Percentiles rank a stretch among this genome's conserved stretches.
These are phyloP conservation scores for Ogataea paraovalis DNA, from an alignment of 805 yeast genomes.

Conservation along the genomic window DNA sequence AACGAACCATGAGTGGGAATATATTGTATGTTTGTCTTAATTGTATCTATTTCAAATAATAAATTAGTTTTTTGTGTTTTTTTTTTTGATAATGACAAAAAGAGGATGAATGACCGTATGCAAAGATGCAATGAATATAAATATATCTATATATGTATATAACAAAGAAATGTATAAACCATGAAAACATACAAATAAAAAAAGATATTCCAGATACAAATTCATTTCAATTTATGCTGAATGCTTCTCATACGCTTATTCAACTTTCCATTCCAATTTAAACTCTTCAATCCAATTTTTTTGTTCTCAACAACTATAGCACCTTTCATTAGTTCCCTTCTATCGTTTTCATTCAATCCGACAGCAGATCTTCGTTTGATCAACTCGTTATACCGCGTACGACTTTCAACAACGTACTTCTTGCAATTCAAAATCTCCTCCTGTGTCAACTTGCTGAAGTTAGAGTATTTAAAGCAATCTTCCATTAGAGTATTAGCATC, in stretches of 20 bases:
- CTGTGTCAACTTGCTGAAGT: conserved; percentile 61
- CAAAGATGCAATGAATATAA: too few relatives aligned
- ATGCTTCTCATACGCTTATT: conserved; percentile 29
- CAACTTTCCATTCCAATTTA: conserved; percentile 34
- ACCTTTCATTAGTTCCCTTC: conserved; percentile 25
- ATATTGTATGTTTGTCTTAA: too few relatives aligned
- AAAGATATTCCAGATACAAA: neutral
- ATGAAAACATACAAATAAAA: neutral
- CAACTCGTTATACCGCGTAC: conserved; percentile 38
- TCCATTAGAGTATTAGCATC: conserved; percentile 71
- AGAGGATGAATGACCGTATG: too few relatives aligned
- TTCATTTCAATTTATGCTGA: conserved; percentile 21
- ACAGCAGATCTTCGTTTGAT: conserved; percentile 28
- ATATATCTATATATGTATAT: too few relatives aligned
- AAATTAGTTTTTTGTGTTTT: too few relatives aligned
- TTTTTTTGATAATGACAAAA: too few relatives aligned
- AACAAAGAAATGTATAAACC: too few relatives aligned
- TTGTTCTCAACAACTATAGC: conserved; percentile 21
- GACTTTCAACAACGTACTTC: conserved; percentile 65
- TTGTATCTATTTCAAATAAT: neutral
- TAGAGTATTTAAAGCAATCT: conserved; percentile 55
- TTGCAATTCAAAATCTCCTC: conserved; percentile 78
- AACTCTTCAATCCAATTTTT: conserved; percentile 29
- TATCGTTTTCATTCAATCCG: conserved; percentile 29
- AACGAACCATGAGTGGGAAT: too few relatives aligned